Evolutionary conservation across 345 rosid genomes (phyloP).

Genomic region (Arabis hirsuta): DNA sequence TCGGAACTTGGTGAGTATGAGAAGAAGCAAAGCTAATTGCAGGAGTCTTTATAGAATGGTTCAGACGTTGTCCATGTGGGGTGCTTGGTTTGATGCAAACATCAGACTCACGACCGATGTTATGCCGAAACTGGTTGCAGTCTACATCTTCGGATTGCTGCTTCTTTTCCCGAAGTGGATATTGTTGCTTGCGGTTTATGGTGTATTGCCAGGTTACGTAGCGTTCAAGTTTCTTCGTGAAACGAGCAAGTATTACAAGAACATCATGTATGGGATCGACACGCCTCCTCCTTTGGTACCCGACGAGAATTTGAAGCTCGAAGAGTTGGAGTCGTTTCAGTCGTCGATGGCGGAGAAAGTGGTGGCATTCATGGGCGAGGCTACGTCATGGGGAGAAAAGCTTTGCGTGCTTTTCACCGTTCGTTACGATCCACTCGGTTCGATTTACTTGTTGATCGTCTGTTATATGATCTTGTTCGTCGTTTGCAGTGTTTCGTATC

Average conservation of each 20-base stretch:
- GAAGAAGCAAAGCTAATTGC: constrained; percentile 7
- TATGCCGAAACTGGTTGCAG: too few relatives aligned
- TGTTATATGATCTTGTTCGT: background rate
- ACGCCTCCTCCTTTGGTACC: background rate
- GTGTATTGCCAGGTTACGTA: background rate
- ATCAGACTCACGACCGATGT: background rate
- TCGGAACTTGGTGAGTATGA: constrained; percentile 16
- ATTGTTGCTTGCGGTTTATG: background rate
- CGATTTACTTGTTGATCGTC: too few relatives aligned
- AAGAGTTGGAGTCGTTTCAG: constrained; percentile 18
- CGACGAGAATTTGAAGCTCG: background rate
- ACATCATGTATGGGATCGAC: background rate
- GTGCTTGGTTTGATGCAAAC: background rate
- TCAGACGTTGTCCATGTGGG: background rate
- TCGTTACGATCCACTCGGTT: background rate
- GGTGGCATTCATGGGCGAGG: background rate
- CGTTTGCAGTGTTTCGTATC: background rate
- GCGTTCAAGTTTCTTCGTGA: too few relatives aligned
- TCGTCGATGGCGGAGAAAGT: background rate
- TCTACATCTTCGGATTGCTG: background rate
- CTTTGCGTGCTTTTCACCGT: background rate
- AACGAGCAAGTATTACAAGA: too few relatives aligned
- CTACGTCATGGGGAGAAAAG: constrained; percentile 20
- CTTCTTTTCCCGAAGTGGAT: too few relatives aligned
- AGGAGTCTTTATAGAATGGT: background rate